These are phyloP conservation scores for Daldinia decipiens DNA, from an alignment of 495 filamentous ascomycete genomes.

Conservation along the genomic window DNA sequence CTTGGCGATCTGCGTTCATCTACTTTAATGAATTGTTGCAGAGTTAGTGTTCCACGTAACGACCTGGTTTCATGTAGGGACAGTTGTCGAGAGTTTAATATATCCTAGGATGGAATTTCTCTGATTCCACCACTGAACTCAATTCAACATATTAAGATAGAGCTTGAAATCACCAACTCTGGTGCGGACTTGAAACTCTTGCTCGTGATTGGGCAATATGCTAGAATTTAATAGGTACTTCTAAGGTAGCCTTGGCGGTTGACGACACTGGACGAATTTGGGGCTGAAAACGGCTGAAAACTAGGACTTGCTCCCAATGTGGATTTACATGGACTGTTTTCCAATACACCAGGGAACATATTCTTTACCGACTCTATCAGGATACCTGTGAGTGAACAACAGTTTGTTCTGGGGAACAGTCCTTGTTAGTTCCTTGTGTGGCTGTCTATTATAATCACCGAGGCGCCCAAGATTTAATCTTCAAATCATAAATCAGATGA, in stretches of 20 bases:
- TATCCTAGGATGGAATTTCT: not conserved
- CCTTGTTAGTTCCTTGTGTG: not conserved
- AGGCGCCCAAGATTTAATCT: not conserved
- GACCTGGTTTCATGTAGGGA: not conserved
- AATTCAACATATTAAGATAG: not conserved
- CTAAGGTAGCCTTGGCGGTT: not conserved
- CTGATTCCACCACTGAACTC: not conserved
- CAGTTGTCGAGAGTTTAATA: not conserved
- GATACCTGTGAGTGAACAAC: not conserved
- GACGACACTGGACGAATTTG: not conserved
- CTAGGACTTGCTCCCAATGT: not conserved
- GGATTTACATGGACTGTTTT: not conserved
- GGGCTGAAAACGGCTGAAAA: conserved; percentile 5
- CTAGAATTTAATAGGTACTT: too few species aligned
- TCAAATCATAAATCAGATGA: not conserved
- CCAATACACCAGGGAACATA: not conserved
- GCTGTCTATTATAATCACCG: not conserved
- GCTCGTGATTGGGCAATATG: too few species aligned
- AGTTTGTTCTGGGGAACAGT: not conserved
- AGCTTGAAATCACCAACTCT: not conserved
- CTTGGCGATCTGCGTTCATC: not conserved
- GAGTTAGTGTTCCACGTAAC: not conserved
- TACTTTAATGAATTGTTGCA: not conserved
- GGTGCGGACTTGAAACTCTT: too few species aligned
- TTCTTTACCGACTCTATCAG: not conserved